Base-by-base conservation (phyloP, 78 protist genomes). In the Speleostelium caveatum region DNA sequence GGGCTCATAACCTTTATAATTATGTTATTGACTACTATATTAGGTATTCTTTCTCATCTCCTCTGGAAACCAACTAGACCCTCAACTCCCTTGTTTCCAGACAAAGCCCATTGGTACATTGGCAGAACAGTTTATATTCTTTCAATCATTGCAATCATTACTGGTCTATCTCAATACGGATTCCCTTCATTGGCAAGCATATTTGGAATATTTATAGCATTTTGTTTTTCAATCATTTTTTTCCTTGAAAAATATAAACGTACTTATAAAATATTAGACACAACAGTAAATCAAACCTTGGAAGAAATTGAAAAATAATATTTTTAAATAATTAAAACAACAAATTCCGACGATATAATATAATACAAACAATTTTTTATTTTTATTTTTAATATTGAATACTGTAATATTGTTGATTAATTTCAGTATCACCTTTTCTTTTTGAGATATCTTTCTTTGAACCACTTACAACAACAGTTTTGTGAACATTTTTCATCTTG, bases 391-490 rank as follows among this genome's bases (percentile, higher is more conserved):
- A 60, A 42, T 69, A 83, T 53, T 14, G 55, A 69, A 83, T 83
- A 42, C 10, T 19, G 42, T 83, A 83, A 59, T 83, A 83, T 83
- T 83, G 91, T 28, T 32, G 32, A 45, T 83, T 83, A 38, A 83
- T 53, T 83, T 69, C 79, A 60, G 71, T 21, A 26, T 83, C 91
- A 69, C 91, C 91, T 32, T 69, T 83, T 69, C 91, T 83, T 56
- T 66, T 49, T 12, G 91, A 69, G 35, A 83, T 83, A 69, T 83
- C 91, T 33, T 83, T 83, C 51, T 83, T 83, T 7, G 56, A 35
- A 41, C 91, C 91, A 83, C 79, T 62, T 2, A 68, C 60, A 17
- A 83, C 91, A 32, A 41, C 35, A 3, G 91, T 22, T 60, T 83
- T 83, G 45, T 69, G 77, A 38, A 69, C 68, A 45, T 61, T 71